phyloP scores from a whole-genome alignment of 192 early-diverging fungal species.

The Ambispora gerdemannii region DNA sequence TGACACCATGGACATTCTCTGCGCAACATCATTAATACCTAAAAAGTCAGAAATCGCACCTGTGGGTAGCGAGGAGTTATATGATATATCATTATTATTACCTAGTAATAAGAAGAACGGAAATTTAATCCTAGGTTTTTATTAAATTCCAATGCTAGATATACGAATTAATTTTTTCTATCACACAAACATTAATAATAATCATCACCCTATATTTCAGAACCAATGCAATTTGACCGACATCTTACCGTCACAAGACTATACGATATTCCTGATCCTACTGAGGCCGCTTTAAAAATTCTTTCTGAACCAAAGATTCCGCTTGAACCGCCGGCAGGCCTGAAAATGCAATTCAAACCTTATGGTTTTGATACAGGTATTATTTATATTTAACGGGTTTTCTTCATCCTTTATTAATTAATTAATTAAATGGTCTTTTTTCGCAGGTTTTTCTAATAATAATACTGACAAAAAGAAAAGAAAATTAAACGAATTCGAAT shows the following conservation, averaged over 20 bases:
- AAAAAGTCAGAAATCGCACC: too few species aligned
- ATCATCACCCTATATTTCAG: not conserved
- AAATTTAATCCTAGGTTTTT: not conserved
- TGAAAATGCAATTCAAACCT: constrained; percentile 43
- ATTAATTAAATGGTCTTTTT: too few species aligned
- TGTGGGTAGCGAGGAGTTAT: not conserved
- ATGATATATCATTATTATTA: not conserved
- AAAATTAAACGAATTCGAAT: too few species aligned
- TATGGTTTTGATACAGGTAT: constrained; percentile 41
- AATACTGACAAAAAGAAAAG: too few species aligned
- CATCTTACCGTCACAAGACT: not conserved
- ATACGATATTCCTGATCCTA: constrained; percentile 35
- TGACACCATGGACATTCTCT: too few species aligned
- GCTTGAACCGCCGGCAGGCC: constrained; percentile 37
- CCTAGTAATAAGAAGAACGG: not conserved
- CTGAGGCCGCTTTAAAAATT: constrained; percentile 33
- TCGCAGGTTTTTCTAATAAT: too few species aligned
- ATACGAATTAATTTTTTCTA: not conserved
- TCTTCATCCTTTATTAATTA: too few species aligned
- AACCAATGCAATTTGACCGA: not conserved
- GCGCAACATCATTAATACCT: too few species aligned
- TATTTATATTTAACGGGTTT: too few species aligned
- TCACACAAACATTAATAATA: not conserved
- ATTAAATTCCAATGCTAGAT: not conserved
- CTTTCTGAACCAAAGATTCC: constrained; percentile 31